Evolutionary conservation across 805 yeast species (phyloP), one percentile per base, ranked within the genome.

Genomic region (Myxozyma sirexii): DNA sequence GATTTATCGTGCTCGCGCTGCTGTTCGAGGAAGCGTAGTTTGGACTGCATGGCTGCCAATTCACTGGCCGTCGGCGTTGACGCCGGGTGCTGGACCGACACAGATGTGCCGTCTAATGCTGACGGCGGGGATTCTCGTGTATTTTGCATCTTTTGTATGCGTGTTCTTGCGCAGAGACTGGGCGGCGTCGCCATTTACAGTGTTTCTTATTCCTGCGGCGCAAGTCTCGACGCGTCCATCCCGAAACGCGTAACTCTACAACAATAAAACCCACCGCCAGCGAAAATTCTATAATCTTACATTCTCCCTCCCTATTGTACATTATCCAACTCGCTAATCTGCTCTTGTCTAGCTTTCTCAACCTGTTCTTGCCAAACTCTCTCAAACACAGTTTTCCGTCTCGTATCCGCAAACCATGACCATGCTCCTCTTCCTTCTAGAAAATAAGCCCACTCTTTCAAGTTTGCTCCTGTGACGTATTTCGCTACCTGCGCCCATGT

Each of bases 1-100:
- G 67, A 68, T 8, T 66, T 54, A 48, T 72, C 74, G 3, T 66
- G 69, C n/a, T 57, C 48, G 3, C 72, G 64, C 48, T 69, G 68
- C 39, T 59, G 39, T 45, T 59, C 59, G 38, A 62, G 42, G 45
- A 50, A 21, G 26, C 60, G 57, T 41, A 66, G 37, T 49, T 59
- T 46, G 52, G 66, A 10, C 42, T 56, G 49, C 26, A 56, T 45
- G 29, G 35, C 59, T 7, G 37, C 46, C 3, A 54, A 5, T 8
- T 52, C 61, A 24, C 49, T 39, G 23, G 43, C 21, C 17, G 17
- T 38, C 13, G 37, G 21, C 53, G 24, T 48, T n/a, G 31, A n/a
- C 7, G 50, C 21, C 42, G 35, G 23, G 21, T 5, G 43, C 43
- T 12, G 4, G 2, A 35, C 53, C 17, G 53, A 35, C 21, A 35